Conservation (phyloP, 2,329 filamentous ascomycete species). For the Aspergillus luchuensis region DNA sequence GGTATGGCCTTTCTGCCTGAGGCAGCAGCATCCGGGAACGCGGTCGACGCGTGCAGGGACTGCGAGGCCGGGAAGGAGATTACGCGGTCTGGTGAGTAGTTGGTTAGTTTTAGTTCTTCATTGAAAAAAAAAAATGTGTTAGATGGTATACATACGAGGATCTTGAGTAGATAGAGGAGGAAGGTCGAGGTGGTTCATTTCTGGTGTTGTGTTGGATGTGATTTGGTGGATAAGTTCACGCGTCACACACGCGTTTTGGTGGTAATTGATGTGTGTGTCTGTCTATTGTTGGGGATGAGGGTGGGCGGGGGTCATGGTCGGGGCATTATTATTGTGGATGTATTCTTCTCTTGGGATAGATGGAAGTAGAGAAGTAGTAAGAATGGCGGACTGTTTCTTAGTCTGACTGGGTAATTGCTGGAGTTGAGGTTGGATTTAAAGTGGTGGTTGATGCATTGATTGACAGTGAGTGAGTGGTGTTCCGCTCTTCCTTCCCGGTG, state of each 20-base stretch:
- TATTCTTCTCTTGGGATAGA: not conserved
- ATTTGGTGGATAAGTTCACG: not conserved
- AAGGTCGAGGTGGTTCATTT: slow-evolving; percentile 33
- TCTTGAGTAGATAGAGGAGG: slow-evolving; percentile 35
- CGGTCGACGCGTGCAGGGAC: slow-evolving; percentile 34
- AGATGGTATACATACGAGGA: slow-evolving; percentile 26
- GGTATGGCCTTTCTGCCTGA: slow-evolving; percentile 24
- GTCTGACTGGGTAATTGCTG: not conserved
- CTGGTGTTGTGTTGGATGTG: not conserved
- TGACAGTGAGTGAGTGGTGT: not conserved
- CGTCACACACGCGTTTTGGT: not conserved
- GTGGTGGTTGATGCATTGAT: not conserved
- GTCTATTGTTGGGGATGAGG: not conserved
- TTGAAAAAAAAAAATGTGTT: too few species aligned
- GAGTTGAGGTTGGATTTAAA: not conserved
- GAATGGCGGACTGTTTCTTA: too few species aligned
- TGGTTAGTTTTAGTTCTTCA: slow-evolving; percentile 3
- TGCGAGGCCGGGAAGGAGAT: slow-evolving; percentile 41
- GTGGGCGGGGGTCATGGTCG: not conserved
- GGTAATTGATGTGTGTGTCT: not conserved
- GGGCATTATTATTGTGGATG: not conserved
- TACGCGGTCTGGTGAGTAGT: slow-evolving; percentile 30
- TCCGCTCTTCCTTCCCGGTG: not conserved
- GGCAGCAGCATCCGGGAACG: slow-evolving; percentile 9
- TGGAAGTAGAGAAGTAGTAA: too few species aligned